Percentiles rank a stretch among this genome's conserved stretches.
phyloP scores from a whole-genome alignment of 768 basidiomycete genomes.

The Lentinula edodes region DNA sequence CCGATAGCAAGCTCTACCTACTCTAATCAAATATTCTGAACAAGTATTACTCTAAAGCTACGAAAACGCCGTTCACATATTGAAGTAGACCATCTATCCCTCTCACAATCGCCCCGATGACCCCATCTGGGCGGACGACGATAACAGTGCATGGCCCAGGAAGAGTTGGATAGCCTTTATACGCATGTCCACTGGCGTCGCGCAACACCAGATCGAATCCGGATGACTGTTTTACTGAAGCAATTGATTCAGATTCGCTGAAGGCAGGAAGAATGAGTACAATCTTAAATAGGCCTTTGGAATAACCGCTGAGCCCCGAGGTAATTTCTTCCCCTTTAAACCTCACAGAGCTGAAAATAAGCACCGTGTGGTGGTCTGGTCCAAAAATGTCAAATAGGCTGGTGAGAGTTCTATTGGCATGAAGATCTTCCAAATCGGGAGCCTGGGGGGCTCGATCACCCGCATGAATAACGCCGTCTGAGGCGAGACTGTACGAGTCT shows the following conservation, averaged over 20 bases:
- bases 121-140: conserved; percentile 17
- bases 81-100: conserved; percentile 12
- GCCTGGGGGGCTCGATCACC: conserved; percentile 46
- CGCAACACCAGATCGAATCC: conserved; percentile 8
- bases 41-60: neutral
- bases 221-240: neutral
- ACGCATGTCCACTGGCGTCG: conserved; percentile 22
- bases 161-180: conserved; percentile 25
- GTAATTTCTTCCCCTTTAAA: neutral
- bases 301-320: neutral
- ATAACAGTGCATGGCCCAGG: conserved; percentile 49
- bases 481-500: conserved; percentile 19
- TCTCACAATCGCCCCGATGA: conserved; percentile 16
- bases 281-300: conserved; percentile 11
- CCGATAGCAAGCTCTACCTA: no score
- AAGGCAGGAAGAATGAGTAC: conserved; percentile 12
- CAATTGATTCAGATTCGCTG: neutral
- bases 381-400: conserved; percentile 24
- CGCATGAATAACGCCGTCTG: conserved; percentile 22
- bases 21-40: no score
- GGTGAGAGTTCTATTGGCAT: neutral
- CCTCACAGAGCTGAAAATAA: conserved; percentile 21
- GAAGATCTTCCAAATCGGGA: conserved; percentile 18
- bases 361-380: conserved; percentile 25
- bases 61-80: neutral